Evolutionary conservation across 495 filamentous ascomycete genomes (phyloP).

Genomic region (Lophiostoma macrostomum): DNA sequence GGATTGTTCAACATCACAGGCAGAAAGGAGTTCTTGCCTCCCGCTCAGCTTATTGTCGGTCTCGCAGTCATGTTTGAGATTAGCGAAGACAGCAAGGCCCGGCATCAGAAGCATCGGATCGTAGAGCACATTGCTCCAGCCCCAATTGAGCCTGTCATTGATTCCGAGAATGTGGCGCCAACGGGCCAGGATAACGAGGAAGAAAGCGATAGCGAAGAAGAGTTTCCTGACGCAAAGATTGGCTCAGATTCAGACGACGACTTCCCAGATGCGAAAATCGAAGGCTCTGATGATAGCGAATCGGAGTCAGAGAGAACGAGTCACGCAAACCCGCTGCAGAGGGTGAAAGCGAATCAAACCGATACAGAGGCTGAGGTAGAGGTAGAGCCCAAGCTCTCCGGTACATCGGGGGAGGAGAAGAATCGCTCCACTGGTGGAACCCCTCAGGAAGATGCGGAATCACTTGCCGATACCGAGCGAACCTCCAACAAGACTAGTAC

Average conservation of each 20-base stretch:
- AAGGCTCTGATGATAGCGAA: constrained; percentile 31
- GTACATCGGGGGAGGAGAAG: too few species aligned
- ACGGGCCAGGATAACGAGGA: constrained; percentile 6
- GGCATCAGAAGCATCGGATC: constrained; percentile 71
- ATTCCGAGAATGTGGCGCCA: constrained; percentile 28
- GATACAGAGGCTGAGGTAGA: constrained; percentile 17
- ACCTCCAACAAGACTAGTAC: constrained; percentile 18
- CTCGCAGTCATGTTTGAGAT: constrained; percentile 85
- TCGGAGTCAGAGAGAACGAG: constrained; percentile 40
- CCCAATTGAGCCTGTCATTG: background rate
- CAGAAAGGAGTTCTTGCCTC: constrained; percentile 85
- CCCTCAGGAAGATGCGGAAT: constrained; percentile 25
- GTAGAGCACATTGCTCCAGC: constrained; percentile 42
- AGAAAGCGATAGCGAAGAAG: constrained; percentile 37
- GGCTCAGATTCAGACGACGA: constrained; percentile 40
- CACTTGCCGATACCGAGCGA: constrained; percentile 28
- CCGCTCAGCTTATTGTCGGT: constrained; percentile 81
- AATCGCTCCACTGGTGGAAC: constrained; percentile 22
- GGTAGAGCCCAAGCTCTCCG: too few species aligned
- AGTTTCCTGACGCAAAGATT: constrained; percentile 42
- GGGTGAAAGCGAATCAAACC: background rate
- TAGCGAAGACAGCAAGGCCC: constrained; percentile 79
- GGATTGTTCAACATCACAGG: constrained; percentile 79
- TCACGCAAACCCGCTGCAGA: constrained; percentile 24
- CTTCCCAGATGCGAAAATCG: constrained; percentile 39